Percentiles rank a stretch among this genome's conserved stretches.
Evolutionary conservation across 176 grass and related monocot genomes (phyloP).

Genomic region (Avena sativa): DNA sequence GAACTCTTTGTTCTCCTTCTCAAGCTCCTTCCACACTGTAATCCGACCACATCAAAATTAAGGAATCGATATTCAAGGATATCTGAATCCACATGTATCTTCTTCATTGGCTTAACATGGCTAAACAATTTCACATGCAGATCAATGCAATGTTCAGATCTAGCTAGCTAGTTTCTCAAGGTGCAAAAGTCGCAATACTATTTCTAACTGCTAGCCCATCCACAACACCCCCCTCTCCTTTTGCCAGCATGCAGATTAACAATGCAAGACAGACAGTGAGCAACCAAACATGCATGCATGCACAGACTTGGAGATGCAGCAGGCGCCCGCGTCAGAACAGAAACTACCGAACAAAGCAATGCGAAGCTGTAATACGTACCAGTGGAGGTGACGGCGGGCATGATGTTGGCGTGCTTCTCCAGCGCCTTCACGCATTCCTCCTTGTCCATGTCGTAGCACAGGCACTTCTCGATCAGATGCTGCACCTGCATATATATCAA

Average conservation of each 20-base stretch:
- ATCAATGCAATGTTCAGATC: too few species aligned
- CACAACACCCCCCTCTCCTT: too few species aligned
- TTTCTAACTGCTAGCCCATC: too few species aligned
- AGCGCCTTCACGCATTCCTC: slow-evolving; percentile 74
- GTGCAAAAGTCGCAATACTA: too few species aligned
- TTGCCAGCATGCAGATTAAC: background rate
- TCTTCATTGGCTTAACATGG: too few species aligned
- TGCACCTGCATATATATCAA: slow-evolving; percentile 55
- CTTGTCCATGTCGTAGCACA: slow-evolving; percentile 71
- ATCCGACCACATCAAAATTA: background rate
- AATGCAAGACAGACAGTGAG: background rate
- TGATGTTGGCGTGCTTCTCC: slow-evolving; percentile 72
- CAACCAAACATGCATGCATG: too few species aligned
- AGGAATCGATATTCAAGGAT: background rate
- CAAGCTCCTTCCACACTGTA: slow-evolving; percentile 81
- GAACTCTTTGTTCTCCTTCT: slow-evolving; percentile 91
- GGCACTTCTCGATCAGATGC: slow-evolving; percentile 84
- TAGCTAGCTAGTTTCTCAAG: background rate
- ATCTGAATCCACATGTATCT: background rate
- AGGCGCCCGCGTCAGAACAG: too few species aligned
- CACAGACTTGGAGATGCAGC: background rate
- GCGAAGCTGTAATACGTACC: slow-evolving; percentile 40
- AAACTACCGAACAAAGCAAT: background rate
- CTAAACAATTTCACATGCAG: background rate
- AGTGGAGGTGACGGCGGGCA: slow-evolving; percentile 67